Evolutionary conservation across 352 stramenopile species (phyloP).

Genomic region (Pythium monospermum): DNA sequence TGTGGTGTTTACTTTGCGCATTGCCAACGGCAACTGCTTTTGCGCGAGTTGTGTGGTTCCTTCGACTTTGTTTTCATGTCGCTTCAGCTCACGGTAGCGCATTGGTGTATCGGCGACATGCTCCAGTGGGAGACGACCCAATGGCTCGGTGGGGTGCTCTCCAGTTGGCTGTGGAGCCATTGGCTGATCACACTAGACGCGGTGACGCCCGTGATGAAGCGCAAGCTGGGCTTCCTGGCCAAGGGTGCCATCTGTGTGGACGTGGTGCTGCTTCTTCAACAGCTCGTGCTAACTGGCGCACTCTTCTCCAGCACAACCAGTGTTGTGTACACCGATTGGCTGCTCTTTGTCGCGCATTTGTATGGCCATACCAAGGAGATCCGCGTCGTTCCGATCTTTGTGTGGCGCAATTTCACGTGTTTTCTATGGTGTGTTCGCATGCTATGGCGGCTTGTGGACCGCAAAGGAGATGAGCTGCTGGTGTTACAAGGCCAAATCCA

Average conservation of each 20-base stretch:
- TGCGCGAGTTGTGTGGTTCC: slow-evolving; percentile 6
- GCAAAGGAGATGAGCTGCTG: slow-evolving; percentile 6
- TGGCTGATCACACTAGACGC: slow-evolving; percentile 19
- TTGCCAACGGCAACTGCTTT: slow-evolving; percentile 8
- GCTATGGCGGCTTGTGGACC: slow-evolving; percentile 1
- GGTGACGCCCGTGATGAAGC: slow-evolving; percentile 7
- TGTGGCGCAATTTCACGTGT: background rate
- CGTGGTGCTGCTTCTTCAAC: background rate
- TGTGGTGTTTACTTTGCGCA: background rate
- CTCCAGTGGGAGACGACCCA: slow-evolving; percentile 15
- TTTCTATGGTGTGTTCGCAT: slow-evolving; percentile 1
- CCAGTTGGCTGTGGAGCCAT: slow-evolving; percentile 17
- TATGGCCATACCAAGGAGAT: background rate
- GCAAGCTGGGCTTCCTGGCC: background rate
- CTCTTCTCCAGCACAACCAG: background rate
- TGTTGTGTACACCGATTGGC: background rate
- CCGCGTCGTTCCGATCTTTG: background rate
- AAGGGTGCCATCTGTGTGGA: background rate
- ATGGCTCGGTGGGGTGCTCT: slow-evolving; percentile 6
- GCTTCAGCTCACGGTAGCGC: slow-evolving; percentile 11
- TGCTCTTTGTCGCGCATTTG: background rate
- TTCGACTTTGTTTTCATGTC: slow-evolving; percentile 21
- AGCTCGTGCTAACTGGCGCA: background rate
- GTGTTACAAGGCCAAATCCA: slow-evolving; percentile 10
- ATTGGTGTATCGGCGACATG: slow-evolving; percentile 13